Evolutionary conservation across 192 early-diverging fungal species (phyloP).

Genomic region (Coemansia sp.): DNA sequence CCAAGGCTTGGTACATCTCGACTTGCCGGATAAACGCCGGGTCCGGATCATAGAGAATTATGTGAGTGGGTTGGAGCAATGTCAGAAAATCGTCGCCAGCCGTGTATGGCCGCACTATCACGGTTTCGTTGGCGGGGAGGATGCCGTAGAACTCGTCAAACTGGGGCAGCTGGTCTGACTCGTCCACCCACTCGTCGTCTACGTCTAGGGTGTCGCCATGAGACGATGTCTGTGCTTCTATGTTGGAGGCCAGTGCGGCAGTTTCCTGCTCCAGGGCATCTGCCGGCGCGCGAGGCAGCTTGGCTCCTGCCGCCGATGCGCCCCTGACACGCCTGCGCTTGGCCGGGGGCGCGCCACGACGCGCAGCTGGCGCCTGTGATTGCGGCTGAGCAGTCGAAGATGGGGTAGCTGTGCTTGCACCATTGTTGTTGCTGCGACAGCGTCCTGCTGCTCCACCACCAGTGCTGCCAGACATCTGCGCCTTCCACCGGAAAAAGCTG

Average conservation of each 20-base stretch:
- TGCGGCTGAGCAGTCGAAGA: too few relatives aligned
- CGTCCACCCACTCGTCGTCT: slow-evolving; percentile 54
- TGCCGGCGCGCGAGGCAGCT: slow-evolving; percentile 33
- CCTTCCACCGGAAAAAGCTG: slow-evolving; percentile 81
- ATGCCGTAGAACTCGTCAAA: slow-evolving; percentile 44
- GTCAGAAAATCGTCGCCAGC: slow-evolving; percentile 64
- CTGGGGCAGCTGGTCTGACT: not conserved
- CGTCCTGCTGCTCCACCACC: too few relatives aligned
- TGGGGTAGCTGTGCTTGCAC: not conserved
- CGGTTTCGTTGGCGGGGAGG: slow-evolving; percentile 27
- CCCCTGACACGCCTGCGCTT: slow-evolving; percentile 60
- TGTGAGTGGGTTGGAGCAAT: slow-evolving; percentile 69
- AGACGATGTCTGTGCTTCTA: slow-evolving; percentile 7
- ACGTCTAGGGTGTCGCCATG: not conserved
- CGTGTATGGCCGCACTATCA: slow-evolving; percentile 61
- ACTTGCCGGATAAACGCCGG: slow-evolving; percentile 85
- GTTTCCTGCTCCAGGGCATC: slow-evolving; percentile 35
- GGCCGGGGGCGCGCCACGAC: slow-evolving; percentile 46
- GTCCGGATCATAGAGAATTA: slow-evolving; percentile 93
- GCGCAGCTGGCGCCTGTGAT: not conserved
- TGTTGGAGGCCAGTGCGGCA: slow-evolving; percentile 27
- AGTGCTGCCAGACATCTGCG: slow-evolving; percentile 54
- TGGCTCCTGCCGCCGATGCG: slow-evolving; percentile 37
- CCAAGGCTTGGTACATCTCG: slow-evolving; percentile 69
- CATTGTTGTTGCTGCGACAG: not conserved